phyloP scores from a whole-genome alignment of 2,329 filamentous ascomycete genomes.

The Exophiala sp. region DNA sequence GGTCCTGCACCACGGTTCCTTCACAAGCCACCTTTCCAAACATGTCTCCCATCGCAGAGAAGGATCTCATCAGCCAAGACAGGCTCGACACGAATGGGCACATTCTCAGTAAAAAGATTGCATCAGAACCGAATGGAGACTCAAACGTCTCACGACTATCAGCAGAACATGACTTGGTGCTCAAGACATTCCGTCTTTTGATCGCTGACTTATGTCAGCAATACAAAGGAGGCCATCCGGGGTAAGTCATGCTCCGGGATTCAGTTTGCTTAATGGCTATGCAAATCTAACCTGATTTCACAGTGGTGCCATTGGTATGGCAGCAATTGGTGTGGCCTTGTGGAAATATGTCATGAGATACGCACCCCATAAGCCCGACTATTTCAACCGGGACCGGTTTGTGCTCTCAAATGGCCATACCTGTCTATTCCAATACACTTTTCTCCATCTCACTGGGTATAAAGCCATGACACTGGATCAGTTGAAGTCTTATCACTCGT shows the following conservation, averaged over 20 bases:
- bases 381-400: conserved; percentile 58
- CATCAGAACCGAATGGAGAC: neutral
- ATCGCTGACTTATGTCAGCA: conserved; percentile 66
- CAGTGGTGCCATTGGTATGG: conserved; percentile 55
- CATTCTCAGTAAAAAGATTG: neutral
- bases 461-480: conserved; percentile 52
- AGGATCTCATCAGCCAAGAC: neutral
- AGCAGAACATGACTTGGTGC: conserved; percentile 44
- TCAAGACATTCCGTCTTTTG: conserved; percentile 56
- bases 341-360: conserved; percentile 61
- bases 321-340: conserved; percentile 55
- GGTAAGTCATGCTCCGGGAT: conserved; percentile 40
- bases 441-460: conserved; percentile 51
- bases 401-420: conserved; percentile 58
- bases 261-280: neutral
- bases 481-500: conserved; percentile 51
- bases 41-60: conserved; percentile 1
- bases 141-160: neutral
- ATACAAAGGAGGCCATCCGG: conserved; percentile 63
- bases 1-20: neutral
- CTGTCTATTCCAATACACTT: conserved; percentile 51
- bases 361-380: conserved; percentile 50
- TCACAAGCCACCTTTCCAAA: neutral
- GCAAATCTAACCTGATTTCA: neutral
- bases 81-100: neutral